Base-by-base conservation (phyloP, 768 basidiomycete species). In the Lactarius sp. region DNA sequence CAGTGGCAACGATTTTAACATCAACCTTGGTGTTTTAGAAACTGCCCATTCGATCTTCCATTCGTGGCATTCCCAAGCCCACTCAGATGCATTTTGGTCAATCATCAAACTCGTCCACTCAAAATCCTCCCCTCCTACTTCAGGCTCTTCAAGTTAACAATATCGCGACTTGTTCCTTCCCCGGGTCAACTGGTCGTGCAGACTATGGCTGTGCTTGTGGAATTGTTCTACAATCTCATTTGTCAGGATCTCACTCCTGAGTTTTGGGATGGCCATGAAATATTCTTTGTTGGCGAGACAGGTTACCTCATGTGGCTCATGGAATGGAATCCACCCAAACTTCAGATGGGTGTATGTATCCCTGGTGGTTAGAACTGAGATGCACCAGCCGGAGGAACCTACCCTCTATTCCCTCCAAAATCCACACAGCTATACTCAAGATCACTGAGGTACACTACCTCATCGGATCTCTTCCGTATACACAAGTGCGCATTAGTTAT, bases 141-240 rank as follows among this genome's bases (percentile, higher is more conserved):
- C 22, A 27, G 22, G 22, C 22, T 27, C 22, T 27, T 27, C 22
- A 2, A 27, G 22, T 27, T 27, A 27, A 27, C 88, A 12, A 80
- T 84, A 0, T 69, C 73, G 0, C 72, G 83, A 18, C 78, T 90
- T 33, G 75, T 90, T 51, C 71, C 77, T 5, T 71, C 67, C 67
- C 78, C 69, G 34, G 73, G 61, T 60, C 78, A 65, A 39, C 78
- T 82, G 27, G 69, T 94, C 37, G 86, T 90, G 1, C 88, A 91
- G 66, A 81, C 83, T 0, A 86, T 92, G 81, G 82, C 87, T n/a
- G 79, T 94, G 7, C 79, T 97, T 14, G 79, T 90, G 18, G 90
- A 95, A 42, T 84, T 98, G 31, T 98, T 88, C 77, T 89, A 94
- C 70, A 96, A 98, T 74, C 84, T 99, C 66, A 94, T 90, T 2